A percentile compares a stretch with the other conserved stretches of the same genome.
These are phyloP conservation scores for Blastomyces percursus DNA, from an alignment of 2,329 filamentous ascomycete genomes.

Conservation along the genomic window DNA sequence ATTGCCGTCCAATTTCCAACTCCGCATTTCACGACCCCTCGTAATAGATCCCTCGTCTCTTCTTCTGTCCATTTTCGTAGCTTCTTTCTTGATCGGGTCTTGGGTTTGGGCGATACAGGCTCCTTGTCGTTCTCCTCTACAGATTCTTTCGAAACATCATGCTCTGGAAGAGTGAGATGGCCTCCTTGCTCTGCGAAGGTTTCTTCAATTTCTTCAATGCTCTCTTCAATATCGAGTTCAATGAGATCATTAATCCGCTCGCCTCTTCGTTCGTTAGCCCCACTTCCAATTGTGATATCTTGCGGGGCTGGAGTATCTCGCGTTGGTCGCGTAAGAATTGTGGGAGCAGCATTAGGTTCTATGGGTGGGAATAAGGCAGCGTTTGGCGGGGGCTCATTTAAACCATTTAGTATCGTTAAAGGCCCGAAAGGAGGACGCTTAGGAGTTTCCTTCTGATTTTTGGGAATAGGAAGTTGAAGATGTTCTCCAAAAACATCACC, in stretches of 20 bases:
- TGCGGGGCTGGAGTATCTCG: slow-evolving; percentile 15
- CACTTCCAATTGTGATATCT: background rate
- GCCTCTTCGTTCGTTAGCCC: slow-evolving; percentile 22
- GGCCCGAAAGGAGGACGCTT: slow-evolving; percentile 35
- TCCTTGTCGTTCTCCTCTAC: slow-evolving; percentile 10
- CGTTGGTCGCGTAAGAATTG: slow-evolving; percentile 28
- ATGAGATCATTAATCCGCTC: slow-evolving; percentile 28
- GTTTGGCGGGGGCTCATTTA: slow-evolving; percentile 54
- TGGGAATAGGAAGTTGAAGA: slow-evolving; percentile 39
- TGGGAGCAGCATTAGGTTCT: slow-evolving; percentile 37
- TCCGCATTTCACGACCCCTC: slow-evolving; percentile 50
- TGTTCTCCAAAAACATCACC: slow-evolving; percentile 34
- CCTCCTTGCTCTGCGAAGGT: background rate
- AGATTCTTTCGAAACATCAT: background rate
- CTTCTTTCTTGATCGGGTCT: slow-evolving; percentile 39
- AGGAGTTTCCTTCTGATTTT: slow-evolving; percentile 34
- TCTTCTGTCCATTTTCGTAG: slow-evolving; percentile 48
- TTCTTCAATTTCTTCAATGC: slow-evolving; percentile 12
- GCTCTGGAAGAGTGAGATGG: background rate
- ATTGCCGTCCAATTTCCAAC: slow-evolving; percentile 57
- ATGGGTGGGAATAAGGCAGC: slow-evolving; percentile 52
- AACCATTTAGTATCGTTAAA: slow-evolving; percentile 44
- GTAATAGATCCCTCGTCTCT: slow-evolving; percentile 48
- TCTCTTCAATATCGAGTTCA: slow-evolving; percentile 18
- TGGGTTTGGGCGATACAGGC: slow-evolving; percentile 21